These are phyloP conservation scores for Pyrenophora tritici-repentis DNA, from an alignment of 2,329 filamentous ascomycete genomes.

Conservation along the genomic window DNA sequence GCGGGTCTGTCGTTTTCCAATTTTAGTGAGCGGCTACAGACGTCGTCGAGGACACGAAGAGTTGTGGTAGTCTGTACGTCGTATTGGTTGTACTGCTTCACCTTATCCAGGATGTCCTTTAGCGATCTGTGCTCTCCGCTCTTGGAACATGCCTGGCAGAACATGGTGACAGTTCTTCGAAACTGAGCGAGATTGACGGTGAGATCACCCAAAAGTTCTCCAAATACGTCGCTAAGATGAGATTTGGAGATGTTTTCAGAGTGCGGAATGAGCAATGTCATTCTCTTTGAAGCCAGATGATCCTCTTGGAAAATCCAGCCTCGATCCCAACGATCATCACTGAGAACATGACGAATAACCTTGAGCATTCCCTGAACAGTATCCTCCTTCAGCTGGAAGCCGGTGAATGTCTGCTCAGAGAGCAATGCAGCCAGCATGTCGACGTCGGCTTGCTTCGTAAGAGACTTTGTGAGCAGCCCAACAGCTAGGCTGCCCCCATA, in stretches of 20 bases:
- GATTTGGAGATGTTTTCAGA: background rate
- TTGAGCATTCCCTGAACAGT: constrained; percentile 7
- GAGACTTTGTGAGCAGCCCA: constrained; percentile 17
- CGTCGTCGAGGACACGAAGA: constrained; percentile 21
- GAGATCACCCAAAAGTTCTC: constrained; percentile 17
- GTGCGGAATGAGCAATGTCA: constrained; percentile 24
- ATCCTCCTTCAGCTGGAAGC: background rate
- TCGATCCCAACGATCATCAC: constrained; percentile 24
- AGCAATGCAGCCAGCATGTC: constrained; percentile 15
- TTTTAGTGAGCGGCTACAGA: constrained; percentile 17
- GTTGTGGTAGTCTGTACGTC: constrained; percentile 20
- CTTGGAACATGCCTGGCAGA: constrained; percentile 18
- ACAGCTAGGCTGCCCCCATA: constrained; percentile 20
- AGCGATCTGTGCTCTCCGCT: constrained; percentile 3
- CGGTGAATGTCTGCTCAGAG: constrained; percentile 3
- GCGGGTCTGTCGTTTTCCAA: constrained; percentile 20
- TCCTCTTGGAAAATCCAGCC: constrained; percentile 35
- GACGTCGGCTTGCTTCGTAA: constrained; percentile 15
- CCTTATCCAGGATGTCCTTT: constrained; percentile 19
- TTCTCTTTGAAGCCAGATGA: constrained; percentile 19
- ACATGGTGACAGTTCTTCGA: constrained; percentile 21
- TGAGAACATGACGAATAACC: constrained; percentile 19
- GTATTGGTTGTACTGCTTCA: constrained; percentile 29
- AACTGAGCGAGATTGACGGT: constrained; percentile 16
- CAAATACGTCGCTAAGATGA: constrained; percentile 1